Base-by-base conservation (phyloP, 228 moss, liverwort and hornwort genomes). In the Sphagnum fallax region DNA sequence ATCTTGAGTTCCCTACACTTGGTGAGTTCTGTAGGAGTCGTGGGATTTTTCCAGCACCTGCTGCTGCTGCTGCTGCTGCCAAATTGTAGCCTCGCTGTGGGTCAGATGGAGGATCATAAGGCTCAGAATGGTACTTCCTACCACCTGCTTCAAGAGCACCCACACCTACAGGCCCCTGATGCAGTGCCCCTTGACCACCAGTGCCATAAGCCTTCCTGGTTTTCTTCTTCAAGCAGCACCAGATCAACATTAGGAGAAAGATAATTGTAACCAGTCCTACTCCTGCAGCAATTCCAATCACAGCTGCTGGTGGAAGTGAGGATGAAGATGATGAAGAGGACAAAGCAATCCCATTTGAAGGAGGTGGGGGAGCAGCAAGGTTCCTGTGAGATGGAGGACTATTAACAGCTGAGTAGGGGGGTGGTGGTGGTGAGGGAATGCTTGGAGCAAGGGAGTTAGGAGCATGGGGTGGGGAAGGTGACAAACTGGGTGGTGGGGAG, bases 1-100 rank as follows among this genome's bases (percentile, higher is more conserved):
- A 85, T 50, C 95, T 88, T 12, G 95, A 91, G 50, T 81, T 95
- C 60, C 90, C 95, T 5, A 81, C 81, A 52, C 92, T 90, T 4
- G 80, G 52, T 13, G 72, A 80, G 5, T 79, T 87, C 64, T 79
- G 74, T 0, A 91, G 94, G 62, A 83, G 87, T 15, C 88, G 80
- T 5, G 94, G 94, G 14, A 94, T 71, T 11, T 55, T 32, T 69
- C 66, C 2, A 32, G 32, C 32, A 32, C 32, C 32, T 32, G 0
- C 32, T 32, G 32, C 32, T 32, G 32, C 32, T 32, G 32, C 32
- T 32, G 32, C 32, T 32, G 32, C 32, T 32, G 32, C 32, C 32
- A 32, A 32, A 32, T 2, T 32, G 3, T 32, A 32, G 32, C 32
- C 32, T 32, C 2, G 32, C 32, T 32, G 32, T 32, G 32, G 32